Percentiles rank a stretch among this genome's conserved stretches.
Evolutionary conservation across 1,284 basidiomycete species (phyloP).

Genomic region (Crucibulum cyathiforme): DNA sequence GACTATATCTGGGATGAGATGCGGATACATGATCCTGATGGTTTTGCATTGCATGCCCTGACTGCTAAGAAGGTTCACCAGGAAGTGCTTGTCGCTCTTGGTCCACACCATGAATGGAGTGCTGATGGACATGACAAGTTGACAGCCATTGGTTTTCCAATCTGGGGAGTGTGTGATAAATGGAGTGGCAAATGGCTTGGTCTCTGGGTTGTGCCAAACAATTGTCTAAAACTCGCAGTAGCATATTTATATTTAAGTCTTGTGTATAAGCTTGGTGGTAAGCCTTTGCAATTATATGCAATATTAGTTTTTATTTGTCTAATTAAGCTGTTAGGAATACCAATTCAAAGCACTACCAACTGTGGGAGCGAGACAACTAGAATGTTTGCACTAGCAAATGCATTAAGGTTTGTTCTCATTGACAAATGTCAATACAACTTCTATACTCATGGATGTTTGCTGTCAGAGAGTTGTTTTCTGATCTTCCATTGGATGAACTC

Average conservation of each 20-base stretch:
- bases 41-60: slow-evolving; percentile 33
- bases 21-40: slow-evolving; percentile 26
- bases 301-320: background rate
- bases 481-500: slow-evolving; percentile 8
- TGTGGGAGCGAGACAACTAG: background rate
- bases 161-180: slow-evolving; percentile 39
- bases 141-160: slow-evolving; percentile 37
- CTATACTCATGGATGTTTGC: background rate
- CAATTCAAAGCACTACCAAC: slow-evolving; percentile 16
- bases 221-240: slow-evolving; percentile 29
- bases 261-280: slow-evolving; percentile 35
- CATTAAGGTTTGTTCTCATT: background rate
- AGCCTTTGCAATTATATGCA: slow-evolving; percentile 1
- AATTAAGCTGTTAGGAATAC: slow-evolving; percentile 31
- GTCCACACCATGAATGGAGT: slow-evolving; percentile 40
- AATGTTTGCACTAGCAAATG: background rate
- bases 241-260: slow-evolving; percentile 37
- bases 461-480: background rate
- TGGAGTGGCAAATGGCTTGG: slow-evolving; percentile 35
- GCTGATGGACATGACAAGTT: slow-evolving; percentile 47
- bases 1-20: slow-evolving; percentile 21
- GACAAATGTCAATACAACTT: background rate
- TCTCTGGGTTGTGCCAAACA: slow-evolving; percentile 43
- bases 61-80: slow-evolving; percentile 29
- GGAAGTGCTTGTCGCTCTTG: slow-evolving; percentile 20